phyloP scores from a whole-genome alignment of 805 yeast genomes.

The Saturnispora ahearnii region DNA sequence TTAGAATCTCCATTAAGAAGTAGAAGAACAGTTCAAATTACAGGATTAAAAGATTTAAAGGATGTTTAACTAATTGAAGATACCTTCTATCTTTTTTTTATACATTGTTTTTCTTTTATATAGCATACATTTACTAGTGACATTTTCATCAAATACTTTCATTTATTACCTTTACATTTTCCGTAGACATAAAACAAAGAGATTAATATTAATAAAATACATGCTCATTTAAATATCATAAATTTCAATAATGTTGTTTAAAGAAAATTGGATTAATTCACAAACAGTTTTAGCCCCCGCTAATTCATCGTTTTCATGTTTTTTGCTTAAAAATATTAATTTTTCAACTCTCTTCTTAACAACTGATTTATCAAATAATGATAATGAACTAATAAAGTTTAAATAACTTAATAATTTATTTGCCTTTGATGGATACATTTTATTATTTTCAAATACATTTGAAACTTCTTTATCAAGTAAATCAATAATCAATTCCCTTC shows the following conservation, averaged over 20 bases:
- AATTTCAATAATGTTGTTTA: neutral
- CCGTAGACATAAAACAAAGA: no score
- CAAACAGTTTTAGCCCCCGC: slow-evolving; percentile 5
- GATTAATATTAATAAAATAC: neutral
- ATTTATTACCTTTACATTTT: neutral
- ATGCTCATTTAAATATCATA: neutral
- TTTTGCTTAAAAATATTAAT: neutral
- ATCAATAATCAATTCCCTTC: slow-evolving; percentile 35
- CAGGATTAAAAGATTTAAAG: slow-evolving; percentile 33
- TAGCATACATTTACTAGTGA: neutral
- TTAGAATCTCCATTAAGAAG: slow-evolving; percentile 25
- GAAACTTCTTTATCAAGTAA: slow-evolving; percentile 33
- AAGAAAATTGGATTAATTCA: slow-evolving; percentile 16
- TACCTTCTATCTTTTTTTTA: slow-evolving; percentile 20
- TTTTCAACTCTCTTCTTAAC: neutral
- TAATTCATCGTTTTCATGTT: neutral
- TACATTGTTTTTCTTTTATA: neutral
- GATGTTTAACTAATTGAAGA: slow-evolving; percentile 42
- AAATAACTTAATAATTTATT: slow-evolving; percentile 46
- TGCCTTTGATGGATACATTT: slow-evolving; percentile 24
- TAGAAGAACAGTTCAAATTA: slow-evolving; percentile 15
- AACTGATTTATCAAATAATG: neutral
- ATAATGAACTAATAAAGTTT: slow-evolving; percentile 36
- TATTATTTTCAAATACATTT: slow-evolving; percentile 24
- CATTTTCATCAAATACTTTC: neutral